phyloP scores from a whole-genome alignment of 108 stramenopile genomes.

The Seminavis robusta region DNA sequence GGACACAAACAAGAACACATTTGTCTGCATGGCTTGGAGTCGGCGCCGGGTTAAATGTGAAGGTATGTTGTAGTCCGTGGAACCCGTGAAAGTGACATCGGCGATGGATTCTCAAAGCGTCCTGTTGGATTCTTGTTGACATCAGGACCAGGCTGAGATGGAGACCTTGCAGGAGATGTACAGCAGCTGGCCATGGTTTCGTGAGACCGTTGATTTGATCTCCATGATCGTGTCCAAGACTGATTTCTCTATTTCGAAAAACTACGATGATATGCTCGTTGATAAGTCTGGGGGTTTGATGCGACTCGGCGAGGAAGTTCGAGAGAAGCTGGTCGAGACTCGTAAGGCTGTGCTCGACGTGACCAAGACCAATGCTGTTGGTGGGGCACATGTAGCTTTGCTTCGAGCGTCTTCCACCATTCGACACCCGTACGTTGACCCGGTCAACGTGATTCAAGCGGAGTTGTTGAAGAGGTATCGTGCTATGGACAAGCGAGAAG shows the following conservation, averaged over 20 bases:
- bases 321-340: slow-evolving; percentile 79
- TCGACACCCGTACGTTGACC: slow-evolving; percentile 95
- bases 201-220: slow-evolving; percentile 89
- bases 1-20: slow-evolving; percentile 94
- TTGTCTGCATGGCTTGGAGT: slow-evolving; percentile 98
- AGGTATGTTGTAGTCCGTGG: slow-evolving; percentile 23
- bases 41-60: slow-evolving; percentile 70
- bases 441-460: slow-evolving; percentile 96
- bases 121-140: neutral
- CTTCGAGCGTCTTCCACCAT: slow-evolving; percentile 82
- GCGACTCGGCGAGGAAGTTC: slow-evolving; percentile 79
- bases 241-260: slow-evolving; percentile 86
- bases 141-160: slow-evolving; percentile 45
- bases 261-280: slow-evolving; percentile 91
- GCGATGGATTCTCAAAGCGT: neutral
- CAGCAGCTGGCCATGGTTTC: slow-evolving; percentile 93
- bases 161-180: slow-evolving; percentile 84
- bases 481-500: slow-evolving; percentile 30
- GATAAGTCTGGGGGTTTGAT: slow-evolving; percentile 45
- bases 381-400: slow-evolving; percentile 78
- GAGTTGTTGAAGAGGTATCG: slow-evolving; percentile 88
- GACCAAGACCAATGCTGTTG: slow-evolving; percentile 73
- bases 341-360: slow-evolving; percentile 78
- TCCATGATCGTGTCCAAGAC: slow-evolving; percentile 95
- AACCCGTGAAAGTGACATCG: neutral